Evolutionary conservation across 2,329 filamentous ascomycete species (phyloP).

Genomic region (Thermochaetoides dissita): DNA sequence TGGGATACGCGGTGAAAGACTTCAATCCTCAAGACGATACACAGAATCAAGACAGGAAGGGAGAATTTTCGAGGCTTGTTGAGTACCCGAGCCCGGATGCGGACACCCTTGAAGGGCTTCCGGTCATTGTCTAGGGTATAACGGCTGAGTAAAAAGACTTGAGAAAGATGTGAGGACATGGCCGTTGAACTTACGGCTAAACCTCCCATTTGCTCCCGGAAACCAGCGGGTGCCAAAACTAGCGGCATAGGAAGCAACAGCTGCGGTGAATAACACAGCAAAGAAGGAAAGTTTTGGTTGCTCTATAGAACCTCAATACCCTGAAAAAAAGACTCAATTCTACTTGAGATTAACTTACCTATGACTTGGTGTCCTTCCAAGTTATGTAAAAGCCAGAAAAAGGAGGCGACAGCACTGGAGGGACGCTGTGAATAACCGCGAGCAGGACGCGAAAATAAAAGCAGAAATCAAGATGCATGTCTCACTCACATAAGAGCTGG

Average conservation of each 20-base stretch:
- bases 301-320: conserved; percentile 21
- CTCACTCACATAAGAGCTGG: too few species aligned
- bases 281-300: conserved; percentile 34
- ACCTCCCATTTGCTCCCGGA: conserved; percentile 33
- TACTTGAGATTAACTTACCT: conserved; percentile 21
- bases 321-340: not conserved
- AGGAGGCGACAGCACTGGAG: conserved; percentile 31
- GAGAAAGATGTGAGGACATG: too few species aligned
- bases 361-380: conserved; percentile 35
- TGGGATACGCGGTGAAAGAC: conserved; percentile 31
- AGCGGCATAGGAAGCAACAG: conserved; percentile 25
- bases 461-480: too few species aligned
- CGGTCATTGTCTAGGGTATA: conserved; percentile 14
- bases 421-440: too few species aligned
- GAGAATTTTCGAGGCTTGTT: conserved; percentile 33
- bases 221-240: conserved; percentile 32
- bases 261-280: conserved; percentile 32
- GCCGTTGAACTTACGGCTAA: conserved; percentile 14
- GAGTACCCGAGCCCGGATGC: conserved; percentile 22
- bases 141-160: not conserved
- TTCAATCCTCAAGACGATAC: conserved; percentile 34
- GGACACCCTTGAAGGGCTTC: conserved; percentile 22
- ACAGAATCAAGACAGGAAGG: conserved; percentile 28
- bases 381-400: conserved; percentile 33
- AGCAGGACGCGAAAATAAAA: too few species aligned